Evolutionary conservation across 108 stramenopile species (phyloP).

Genomic region (Cylindrotheca fusiformis): DNA sequence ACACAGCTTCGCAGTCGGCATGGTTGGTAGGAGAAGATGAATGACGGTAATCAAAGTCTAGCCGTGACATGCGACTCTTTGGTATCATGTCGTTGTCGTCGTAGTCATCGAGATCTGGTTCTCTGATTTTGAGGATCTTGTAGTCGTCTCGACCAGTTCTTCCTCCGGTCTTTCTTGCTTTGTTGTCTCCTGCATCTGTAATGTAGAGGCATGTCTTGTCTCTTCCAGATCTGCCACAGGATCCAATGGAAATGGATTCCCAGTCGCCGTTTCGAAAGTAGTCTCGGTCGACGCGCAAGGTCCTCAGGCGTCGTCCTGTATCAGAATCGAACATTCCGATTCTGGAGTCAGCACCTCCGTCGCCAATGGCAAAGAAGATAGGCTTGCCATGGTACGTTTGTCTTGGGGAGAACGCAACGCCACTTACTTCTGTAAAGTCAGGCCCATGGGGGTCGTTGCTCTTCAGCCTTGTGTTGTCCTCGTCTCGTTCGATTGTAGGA

Average conservation of each 20-base stretch:
- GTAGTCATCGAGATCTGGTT: background rate
- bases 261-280: constrained; percentile 2
- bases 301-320: background rate
- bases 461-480: background rate
- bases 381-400: background rate
- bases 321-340: constrained; percentile 2
- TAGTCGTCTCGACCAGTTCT: background rate
- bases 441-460: background rate
- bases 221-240: background rate
- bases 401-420: background rate
- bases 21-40: constrained; percentile 5
- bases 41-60: constrained; percentile 6
- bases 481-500: background rate
- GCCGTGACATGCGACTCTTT: background rate
- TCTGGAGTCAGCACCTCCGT: background rate
- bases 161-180: constrained; percentile 2
- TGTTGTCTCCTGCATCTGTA: constrained; percentile 6
- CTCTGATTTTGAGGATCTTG: background rate
- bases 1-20: constrained; percentile 13
- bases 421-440: background rate
- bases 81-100: constrained; percentile 1
- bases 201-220: constrained; percentile 6
- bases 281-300: background rate
- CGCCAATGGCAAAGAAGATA: background rate
- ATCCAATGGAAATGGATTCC: constrained; percentile 4